Conservation (phyloP, 192 early-diverging fungal species). For the Coemansia sp. region DNA sequence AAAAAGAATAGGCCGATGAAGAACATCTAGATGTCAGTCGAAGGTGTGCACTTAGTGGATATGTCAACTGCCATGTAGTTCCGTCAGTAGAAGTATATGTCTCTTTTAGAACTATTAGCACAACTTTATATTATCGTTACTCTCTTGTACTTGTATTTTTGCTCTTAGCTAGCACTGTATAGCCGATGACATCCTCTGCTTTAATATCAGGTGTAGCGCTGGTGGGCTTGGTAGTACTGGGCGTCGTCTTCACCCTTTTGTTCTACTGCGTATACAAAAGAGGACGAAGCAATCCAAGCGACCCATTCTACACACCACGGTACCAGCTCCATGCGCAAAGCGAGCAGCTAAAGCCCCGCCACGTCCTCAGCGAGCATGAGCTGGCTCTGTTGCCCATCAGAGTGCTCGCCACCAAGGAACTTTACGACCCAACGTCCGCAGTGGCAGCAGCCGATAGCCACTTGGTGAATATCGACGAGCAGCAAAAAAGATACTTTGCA, state of each 20-base stretch:
- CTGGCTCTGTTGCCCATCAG: constrained; percentile 7
- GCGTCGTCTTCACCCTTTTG: not conserved
- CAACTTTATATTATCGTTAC: not conserved
- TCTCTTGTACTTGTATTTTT: too few species aligned
- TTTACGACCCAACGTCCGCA: not conserved
- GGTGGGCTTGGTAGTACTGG: constrained; percentile 6
- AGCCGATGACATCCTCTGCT: constrained; percentile 1
- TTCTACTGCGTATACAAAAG: constrained; percentile 9
- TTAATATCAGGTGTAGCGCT: not conserved
- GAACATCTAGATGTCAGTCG: not conserved
- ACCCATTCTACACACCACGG: not conserved
- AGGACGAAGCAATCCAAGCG: not conserved
- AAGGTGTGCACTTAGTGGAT: not conserved
- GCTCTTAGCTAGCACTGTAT: not conserved
- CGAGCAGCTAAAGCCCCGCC: constrained; percentile 2
- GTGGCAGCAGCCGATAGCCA: not conserved
- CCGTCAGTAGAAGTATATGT: not conserved
- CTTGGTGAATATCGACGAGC: not conserved
- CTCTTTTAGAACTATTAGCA: not conserved
- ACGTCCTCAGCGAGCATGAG: constrained; percentile 13
- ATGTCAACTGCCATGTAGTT: not conserved
- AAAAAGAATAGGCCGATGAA: not conserved
- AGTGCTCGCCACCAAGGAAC: constrained; percentile 6
- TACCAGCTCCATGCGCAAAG: constrained; percentile 5
- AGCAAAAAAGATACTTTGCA: constrained; percentile 9